These are phyloP conservation scores for Eremochloa ophiuroides DNA, from an alignment of 176 grass and related monocot species.

Conservation along the genomic window DNA sequence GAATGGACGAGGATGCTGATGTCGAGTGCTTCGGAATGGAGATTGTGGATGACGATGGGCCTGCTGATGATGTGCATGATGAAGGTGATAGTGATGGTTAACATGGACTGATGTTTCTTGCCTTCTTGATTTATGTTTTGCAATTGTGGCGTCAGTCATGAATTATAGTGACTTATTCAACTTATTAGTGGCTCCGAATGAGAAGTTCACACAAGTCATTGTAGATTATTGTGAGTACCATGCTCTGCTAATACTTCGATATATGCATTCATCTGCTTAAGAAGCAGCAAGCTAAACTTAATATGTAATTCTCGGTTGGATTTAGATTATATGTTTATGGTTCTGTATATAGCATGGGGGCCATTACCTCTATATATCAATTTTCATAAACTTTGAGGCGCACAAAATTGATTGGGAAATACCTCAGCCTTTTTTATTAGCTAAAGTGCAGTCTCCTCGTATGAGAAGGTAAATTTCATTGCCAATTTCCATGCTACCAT, in stretches of 20 bases:
- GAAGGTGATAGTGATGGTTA: constrained; percentile 39
- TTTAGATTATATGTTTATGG: background rate
- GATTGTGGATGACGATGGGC: constrained; percentile 43
- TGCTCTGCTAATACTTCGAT: constrained; percentile 5
- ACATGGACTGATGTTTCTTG: constrained; percentile 1
- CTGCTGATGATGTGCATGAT: constrained; percentile 29
- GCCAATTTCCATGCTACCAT: background rate
- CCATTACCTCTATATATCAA: background rate
- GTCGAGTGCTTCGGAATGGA: constrained; percentile 64
- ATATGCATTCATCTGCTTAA: background rate
- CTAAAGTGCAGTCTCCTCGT: background rate
- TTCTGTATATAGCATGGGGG: constrained; percentile 7
- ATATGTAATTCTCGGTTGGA: background rate
- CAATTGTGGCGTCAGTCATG: background rate
- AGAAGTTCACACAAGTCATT: background rate
- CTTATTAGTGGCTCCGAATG: background rate
- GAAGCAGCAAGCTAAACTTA: constrained; percentile 3
- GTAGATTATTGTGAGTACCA: constrained; percentile 19
- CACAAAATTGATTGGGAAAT: background rate
- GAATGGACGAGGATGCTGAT: constrained; percentile 56
- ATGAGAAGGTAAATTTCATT: background rate
- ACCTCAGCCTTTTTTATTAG: background rate
- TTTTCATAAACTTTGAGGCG: background rate
- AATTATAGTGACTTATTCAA: background rate
- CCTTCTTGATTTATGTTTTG: constrained; percentile 15